phyloP scores from a whole-genome alignment of 805 yeast genomes.

The Yamadazyma ubonensis region DNA sequence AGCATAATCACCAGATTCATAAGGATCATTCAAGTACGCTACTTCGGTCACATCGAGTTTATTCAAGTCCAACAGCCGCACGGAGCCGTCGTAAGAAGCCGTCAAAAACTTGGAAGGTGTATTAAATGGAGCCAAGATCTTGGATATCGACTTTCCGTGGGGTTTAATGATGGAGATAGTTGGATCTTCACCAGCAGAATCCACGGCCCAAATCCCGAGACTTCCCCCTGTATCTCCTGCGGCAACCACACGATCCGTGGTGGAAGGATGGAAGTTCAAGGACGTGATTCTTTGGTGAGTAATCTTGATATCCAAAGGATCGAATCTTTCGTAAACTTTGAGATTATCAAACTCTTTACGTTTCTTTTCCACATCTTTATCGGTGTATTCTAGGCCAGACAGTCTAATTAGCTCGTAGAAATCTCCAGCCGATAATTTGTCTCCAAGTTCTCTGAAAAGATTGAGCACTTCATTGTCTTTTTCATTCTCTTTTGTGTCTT shows the following conservation, averaged over 20 bases:
- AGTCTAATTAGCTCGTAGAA: conserved; percentile 54
- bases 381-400: conserved; percentile 22
- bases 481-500: conserved; percentile 14
- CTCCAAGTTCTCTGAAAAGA: conserved; percentile 41
- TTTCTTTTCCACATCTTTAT: conserved; percentile 43
- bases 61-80: conserved; percentile 67
- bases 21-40: conserved; percentile 46
- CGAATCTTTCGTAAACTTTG: conserved; percentile 52
- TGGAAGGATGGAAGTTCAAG: conserved; percentile 74
- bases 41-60: conserved; percentile 57
- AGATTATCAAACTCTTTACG: conserved; percentile 56
- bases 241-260: conserved; percentile 57
- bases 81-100: conserved; percentile 84
- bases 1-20: conserved; percentile 39
- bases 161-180: conserved; percentile 65
- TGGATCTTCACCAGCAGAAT: conserved; percentile 38
- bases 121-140: conserved; percentile 52
- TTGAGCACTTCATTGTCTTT: conserved; percentile 30
- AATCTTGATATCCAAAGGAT: conserved; percentile 69
- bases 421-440: conserved; percentile 65
- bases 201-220: conserved; percentile 86
- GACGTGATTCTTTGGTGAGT: conserved; percentile 72
- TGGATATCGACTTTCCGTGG: conserved; percentile 73
- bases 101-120: conserved; percentile 59
- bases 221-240: conserved; percentile 92